Evolutionary conservation across 2,329 filamentous ascomycete species (phyloP).

Genomic region (Akanthomyces uredinophilus): DNA sequence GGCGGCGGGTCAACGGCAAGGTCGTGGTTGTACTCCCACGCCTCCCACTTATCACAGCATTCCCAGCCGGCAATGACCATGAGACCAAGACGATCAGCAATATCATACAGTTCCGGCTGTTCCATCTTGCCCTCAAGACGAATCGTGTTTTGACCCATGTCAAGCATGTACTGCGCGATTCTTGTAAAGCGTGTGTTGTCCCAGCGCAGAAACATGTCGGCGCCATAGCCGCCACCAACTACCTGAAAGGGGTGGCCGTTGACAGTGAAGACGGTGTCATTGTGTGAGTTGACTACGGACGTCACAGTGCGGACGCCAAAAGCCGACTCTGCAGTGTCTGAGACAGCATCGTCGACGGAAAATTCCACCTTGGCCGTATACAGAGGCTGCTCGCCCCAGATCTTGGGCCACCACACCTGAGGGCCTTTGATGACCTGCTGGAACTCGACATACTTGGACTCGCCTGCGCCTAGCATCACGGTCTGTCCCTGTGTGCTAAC

Average conservation of each 20-base stretch:
- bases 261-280: slow-evolving; percentile 51
- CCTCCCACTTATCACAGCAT: slow-evolving; percentile 65
- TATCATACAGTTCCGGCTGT: slow-evolving; percentile 54
- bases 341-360: slow-evolving; percentile 25
- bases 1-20: slow-evolving; percentile 31
- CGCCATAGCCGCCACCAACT: slow-evolving; percentile 53
- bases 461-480: slow-evolving; percentile 33
- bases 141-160: slow-evolving; percentile 59
- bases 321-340: slow-evolving; percentile 23
- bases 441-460: slow-evolving; percentile 33
- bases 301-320: slow-evolving; percentile 37
- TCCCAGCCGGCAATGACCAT: slow-evolving; percentile 62
- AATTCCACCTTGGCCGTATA: slow-evolving; percentile 35
- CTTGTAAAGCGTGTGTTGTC: slow-evolving; percentile 40
- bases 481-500: slow-evolving; percentile 25
- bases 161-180: slow-evolving; percentile 50
- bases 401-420: slow-evolving; percentile 56
- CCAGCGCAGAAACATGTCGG: slow-evolving; percentile 59
- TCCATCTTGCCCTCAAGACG: slow-evolving; percentile 62
- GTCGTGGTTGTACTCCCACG: slow-evolving; percentile 56
- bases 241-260: slow-evolving; percentile 57
- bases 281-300: slow-evolving; percentile 43
- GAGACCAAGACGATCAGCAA: slow-evolving; percentile 54
- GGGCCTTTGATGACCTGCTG: slow-evolving; percentile 36
- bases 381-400: slow-evolving; percentile 53